phyloP scores from a whole-genome alignment of 2,329 filamentous ascomycete species.

The Penicillium sp. region DNA sequence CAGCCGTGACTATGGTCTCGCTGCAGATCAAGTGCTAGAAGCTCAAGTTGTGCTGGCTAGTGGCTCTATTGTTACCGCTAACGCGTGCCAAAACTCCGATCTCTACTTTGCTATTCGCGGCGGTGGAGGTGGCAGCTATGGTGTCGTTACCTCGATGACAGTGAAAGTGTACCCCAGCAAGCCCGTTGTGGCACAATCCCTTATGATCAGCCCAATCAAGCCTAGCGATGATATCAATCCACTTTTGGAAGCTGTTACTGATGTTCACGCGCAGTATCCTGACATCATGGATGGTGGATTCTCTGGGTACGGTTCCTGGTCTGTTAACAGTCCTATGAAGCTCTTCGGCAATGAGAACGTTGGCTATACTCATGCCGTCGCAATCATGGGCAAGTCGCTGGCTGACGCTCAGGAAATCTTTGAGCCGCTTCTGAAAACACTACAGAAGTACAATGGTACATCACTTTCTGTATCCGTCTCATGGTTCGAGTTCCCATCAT shows the following conservation, averaged over 20 bases:
- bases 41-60: conserved; percentile 42
- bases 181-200: conserved; percentile 10
- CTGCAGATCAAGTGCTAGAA: conserved; percentile 47
- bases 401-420: neutral
- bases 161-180: conserved; percentile 6
- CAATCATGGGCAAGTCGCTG: conserved; percentile 11
- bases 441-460: neutral
- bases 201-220: conserved; percentile 7
- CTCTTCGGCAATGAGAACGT: neutral
- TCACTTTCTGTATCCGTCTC: neutral
- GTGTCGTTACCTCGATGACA: conserved; percentile 29
- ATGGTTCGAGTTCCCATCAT: neutral
- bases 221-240: neutral
- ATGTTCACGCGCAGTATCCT: conserved; percentile 5
- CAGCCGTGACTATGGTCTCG: conserved; percentile 43
- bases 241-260: neutral
- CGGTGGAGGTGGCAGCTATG: conserved; percentile 37
- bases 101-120: conserved; percentile 39
- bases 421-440: neutral
- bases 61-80: conserved; percentile 37
- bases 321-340: neutral
- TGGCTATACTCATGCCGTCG: conserved; percentile 16
- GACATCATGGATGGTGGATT: conserved; percentile 4
- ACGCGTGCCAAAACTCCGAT: conserved; percentile 33
- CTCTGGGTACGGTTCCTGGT: conserved; percentile 9